These are phyloP conservation scores for Aureobasidium sp. DNA, from an alignment of 2,329 filamentous ascomycete genomes.

Conservation along the genomic window DNA sequence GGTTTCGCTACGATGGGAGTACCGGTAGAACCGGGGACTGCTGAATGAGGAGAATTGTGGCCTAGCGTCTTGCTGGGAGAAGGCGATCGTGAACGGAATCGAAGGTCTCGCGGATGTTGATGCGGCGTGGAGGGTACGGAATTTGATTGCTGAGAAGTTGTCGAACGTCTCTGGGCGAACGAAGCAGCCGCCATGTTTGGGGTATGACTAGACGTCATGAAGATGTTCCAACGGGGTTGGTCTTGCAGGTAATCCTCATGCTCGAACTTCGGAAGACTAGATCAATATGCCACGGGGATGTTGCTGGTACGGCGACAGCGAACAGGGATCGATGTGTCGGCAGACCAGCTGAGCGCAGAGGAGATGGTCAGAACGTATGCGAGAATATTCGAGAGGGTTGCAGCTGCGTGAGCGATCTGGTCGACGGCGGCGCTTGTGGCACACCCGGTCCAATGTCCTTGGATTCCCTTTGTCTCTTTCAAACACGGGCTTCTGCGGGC, in stretches of 20 bases:
- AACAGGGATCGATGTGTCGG: background rate
- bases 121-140: conserved; percentile 92
- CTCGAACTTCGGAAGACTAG: conserved; percentile 12
- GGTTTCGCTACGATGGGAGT: conserved; percentile 56
- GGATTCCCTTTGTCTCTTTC: conserved; percentile 10
- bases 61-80: conserved; percentile 65
- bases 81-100: conserved; percentile 67
- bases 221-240: conserved; percentile 16
- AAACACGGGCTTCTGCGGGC: conserved; percentile 9
- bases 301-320: conserved; percentile 7
- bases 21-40: conserved; percentile 80
- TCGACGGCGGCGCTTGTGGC: conserved; percentile 9
- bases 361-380: background rate
- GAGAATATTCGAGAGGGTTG: background rate
- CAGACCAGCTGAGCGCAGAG: background rate
- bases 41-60: conserved; percentile 80
- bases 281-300: background rate
- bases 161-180: conserved; percentile 12
- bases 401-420: background rate
- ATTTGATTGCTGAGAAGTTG: conserved; percentile 57
- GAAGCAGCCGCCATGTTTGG: conserved; percentile 15
- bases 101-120: conserved; percentile 76
- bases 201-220: conserved; percentile 11
- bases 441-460: conserved; percentile 8
- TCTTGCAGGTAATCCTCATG: conserved; percentile 17